These are phyloP conservation scores for Russula lepida DNA, from an alignment of 768 basidiomycete genomes.

Conservation along the genomic window DNA sequence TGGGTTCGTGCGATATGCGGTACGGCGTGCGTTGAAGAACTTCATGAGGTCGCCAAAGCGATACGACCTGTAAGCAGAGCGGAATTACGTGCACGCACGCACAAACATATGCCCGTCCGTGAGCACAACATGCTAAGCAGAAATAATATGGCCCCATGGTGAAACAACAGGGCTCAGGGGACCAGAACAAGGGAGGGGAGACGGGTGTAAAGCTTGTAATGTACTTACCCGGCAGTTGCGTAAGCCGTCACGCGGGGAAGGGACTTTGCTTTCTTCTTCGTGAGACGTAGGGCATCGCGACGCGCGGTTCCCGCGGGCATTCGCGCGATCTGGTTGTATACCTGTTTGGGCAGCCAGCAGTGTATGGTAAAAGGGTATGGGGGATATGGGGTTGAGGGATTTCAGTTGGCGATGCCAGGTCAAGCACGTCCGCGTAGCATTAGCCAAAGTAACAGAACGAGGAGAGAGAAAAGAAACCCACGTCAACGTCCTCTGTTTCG, in stretches of 20 bases:
- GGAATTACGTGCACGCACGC: neutral
- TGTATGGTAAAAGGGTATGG: neutral
- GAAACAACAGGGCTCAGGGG: neutral
- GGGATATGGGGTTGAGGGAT: neutral
- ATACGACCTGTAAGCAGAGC: constrained; percentile 55
- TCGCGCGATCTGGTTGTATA: constrained; percentile 89
- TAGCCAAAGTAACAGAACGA: neutral
- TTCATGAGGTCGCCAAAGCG: constrained; percentile 80
- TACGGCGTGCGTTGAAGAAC: constrained; percentile 78
- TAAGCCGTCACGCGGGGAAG: constrained; percentile 94
- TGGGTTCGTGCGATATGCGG: constrained; percentile 78
- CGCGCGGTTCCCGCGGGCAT: constrained; percentile 93
- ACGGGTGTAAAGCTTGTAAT: neutral
- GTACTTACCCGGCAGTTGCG: constrained; percentile 76
- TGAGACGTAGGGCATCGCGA: constrained; percentile 79
- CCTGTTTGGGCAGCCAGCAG: constrained; percentile 36
- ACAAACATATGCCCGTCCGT: neutral
- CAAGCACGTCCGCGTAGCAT: neutral
- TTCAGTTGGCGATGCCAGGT: neutral
- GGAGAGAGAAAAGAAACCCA: constrained; percentile 24
- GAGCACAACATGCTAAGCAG: neutral
- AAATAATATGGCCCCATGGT: neutral
- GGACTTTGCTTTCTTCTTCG: constrained; percentile 90
- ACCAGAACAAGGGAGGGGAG: neutral
- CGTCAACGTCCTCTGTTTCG: constrained; percentile 56